Percentiles rank a stretch among this genome's conserved stretches.
Conservation (phyloP, 768 basidiomycete species). For the Auricularia sp. region DNA sequence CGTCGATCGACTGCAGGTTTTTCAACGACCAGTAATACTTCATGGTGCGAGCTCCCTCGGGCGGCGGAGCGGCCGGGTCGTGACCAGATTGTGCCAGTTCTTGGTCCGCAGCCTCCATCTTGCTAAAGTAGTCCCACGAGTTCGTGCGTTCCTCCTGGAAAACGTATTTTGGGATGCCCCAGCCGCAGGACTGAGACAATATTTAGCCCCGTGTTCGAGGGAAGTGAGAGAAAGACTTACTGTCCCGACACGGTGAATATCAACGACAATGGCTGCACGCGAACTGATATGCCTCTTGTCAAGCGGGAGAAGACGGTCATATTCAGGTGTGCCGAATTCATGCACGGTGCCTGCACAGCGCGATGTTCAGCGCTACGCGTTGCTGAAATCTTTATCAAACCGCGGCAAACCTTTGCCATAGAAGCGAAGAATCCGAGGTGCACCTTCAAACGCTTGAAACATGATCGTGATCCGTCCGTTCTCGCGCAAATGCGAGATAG, state of each 20-base stretch:
- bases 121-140: constrained; percentile 35
- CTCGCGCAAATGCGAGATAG: constrained; percentile 33
- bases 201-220: not conserved
- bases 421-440: constrained; percentile 46
- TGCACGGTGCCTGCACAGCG: constrained; percentile 38
- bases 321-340: constrained; percentile 55
- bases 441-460: constrained; percentile 52
- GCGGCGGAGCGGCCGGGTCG: constrained; percentile 2
- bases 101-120: constrained; percentile 35
- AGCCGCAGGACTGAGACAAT: constrained; percentile 56
- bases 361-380: no score
- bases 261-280: constrained; percentile 48
- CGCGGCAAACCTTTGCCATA: constrained; percentile 40
- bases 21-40: constrained; percentile 43
- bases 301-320: constrained; percentile 38
- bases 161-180: constrained; percentile 48
- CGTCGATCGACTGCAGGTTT: constrained; percentile 46
- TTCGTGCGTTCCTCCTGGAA: constrained; percentile 46
- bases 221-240: constrained; percentile 17
- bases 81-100: constrained; percentile 10
- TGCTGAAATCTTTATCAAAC: no score
- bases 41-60: constrained; percentile 19
- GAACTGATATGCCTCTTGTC: constrained; percentile 43
- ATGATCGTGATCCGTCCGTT: constrained; percentile 53
- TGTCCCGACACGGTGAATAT: constrained; percentile 48